phyloP scores from a whole-genome alignment of 108 stramenopile genomes.

The Cyclotella baltica region DNA sequence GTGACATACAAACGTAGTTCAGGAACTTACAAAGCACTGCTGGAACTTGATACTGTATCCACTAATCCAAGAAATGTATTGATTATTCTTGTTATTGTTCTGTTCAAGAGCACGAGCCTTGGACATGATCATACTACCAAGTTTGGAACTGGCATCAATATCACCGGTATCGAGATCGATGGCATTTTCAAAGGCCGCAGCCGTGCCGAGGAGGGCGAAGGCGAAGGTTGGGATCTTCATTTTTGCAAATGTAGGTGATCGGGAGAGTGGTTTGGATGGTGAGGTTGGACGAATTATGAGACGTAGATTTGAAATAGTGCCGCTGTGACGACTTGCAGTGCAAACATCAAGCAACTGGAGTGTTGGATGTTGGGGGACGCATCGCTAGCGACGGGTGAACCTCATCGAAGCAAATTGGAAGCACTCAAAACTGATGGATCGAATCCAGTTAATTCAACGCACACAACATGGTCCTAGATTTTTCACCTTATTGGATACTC shows the following conservation, averaged over 20 bases:
- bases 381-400: too few relatives aligned
- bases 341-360: too few relatives aligned
- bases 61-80: slow-evolving; percentile 26
- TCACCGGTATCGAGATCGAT: slow-evolving; percentile 25
- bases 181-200: slow-evolving; percentile 18
- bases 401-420: too few relatives aligned
- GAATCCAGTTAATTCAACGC: too few relatives aligned
- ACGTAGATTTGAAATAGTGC: too few relatives aligned
- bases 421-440: too few relatives aligned
- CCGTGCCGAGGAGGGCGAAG: slow-evolving; percentile 9
- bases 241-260: neutral
- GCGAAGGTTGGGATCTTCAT: slow-evolving; percentile 30
- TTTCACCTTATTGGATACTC: too few relatives aligned
- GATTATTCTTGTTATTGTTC: slow-evolving; percentile 33
- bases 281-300: too few relatives aligned
- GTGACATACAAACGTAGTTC: neutral
- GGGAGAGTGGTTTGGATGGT: too few relatives aligned
- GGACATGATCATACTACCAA: slow-evolving; percentile 38
- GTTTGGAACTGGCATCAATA: slow-evolving; percentile 31
- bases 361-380: too few relatives aligned
- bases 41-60: slow-evolving; percentile 39
- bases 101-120: slow-evolving; percentile 50
- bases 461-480: too few relatives aligned
- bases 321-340: too few relatives aligned
- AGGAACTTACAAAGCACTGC: slow-evolving; percentile 27